Percentiles rank a stretch among this genome's conserved stretches.
phyloP scores from a whole-genome alignment of 768 basidiomycete genomes.

The Boletus sp. region DNA sequence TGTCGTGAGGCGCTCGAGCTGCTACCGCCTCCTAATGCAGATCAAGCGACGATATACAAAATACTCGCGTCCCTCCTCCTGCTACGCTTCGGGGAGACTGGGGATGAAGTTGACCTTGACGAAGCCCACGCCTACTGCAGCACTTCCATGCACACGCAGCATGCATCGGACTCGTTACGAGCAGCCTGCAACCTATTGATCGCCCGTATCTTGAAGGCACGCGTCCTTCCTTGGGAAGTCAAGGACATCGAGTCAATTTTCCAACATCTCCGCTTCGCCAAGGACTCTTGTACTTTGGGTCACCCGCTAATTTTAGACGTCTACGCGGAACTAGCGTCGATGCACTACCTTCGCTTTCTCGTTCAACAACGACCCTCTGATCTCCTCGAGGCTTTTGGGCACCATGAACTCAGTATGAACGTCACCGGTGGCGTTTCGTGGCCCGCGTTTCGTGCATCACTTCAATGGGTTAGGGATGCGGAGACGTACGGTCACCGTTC shows the following conservation, averaged over 20 bases:
- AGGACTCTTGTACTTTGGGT: constrained; percentile 18
- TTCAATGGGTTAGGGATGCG: constrained; percentile 22
- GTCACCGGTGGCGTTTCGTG: constrained; percentile 11
- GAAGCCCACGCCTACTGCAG: constrained; percentile 21
- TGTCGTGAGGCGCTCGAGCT: constrained; percentile 24
- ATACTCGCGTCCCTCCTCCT: constrained; percentile 22
- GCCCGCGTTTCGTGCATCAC: constrained; percentile 18
- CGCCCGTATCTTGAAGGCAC: constrained; percentile 19
- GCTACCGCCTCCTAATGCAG: constrained; percentile 9
- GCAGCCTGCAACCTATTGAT: constrained; percentile 18
- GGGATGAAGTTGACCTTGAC: constrained; percentile 29
- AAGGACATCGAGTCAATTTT: constrained; percentile 28
- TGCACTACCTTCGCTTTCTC: constrained; percentile 26
- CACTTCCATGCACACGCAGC: not conserved
- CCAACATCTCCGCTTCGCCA: constrained; percentile 22
- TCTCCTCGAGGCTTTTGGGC: constrained; percentile 23
- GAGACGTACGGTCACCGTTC: constrained; percentile 24
- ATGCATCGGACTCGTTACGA: constrained; percentile 10
- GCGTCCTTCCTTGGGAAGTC: constrained; percentile 24
- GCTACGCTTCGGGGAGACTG: constrained; percentile 21
- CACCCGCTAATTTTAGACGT: constrained; percentile 21
- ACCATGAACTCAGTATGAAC: constrained; percentile 23
- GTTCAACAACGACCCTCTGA: constrained; percentile 15
- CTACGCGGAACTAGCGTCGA: constrained; percentile 23
- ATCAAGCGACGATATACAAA: constrained; percentile 12